Evolutionary conservation across 2,329 filamentous ascomycete species (phyloP).

Genomic region (Trichoderma polysporum): DNA sequence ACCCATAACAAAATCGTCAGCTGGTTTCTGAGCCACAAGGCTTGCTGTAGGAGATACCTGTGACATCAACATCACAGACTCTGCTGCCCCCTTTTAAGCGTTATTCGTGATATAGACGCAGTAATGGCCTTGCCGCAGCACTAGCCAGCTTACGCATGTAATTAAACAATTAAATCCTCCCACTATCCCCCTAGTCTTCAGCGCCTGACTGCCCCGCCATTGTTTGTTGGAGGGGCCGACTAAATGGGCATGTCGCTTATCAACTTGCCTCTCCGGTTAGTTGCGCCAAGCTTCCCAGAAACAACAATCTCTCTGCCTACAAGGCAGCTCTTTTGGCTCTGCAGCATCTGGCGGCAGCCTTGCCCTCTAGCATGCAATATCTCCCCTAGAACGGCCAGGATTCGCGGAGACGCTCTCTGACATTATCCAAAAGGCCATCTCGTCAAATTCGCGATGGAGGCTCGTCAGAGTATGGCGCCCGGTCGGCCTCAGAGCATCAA

Average conservation of each 20-base stretch:
- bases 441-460: conserved; percentile 30
- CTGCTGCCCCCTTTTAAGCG: conserved; percentile 6
- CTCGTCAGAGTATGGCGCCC: conserved; percentile 34
- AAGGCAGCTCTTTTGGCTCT: conserved; percentile 11
- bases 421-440: background rate
- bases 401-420: conserved; percentile 13
- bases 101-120: background rate
- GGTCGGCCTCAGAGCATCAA: conserved; percentile 65
- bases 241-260: background rate
- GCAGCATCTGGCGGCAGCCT: background rate
- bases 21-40: background rate
- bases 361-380: conserved; percentile 20
- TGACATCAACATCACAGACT: background rate
- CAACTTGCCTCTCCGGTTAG: background rate
- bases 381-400: conserved; percentile 9
- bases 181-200: background rate
- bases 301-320: conserved; percentile 17
- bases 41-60: background rate
- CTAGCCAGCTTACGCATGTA: background rate
- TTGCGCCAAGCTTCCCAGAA: conserved; percentile 2
- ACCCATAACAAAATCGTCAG: background rate
- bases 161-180: conserved; percentile 1
- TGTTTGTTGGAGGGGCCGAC: conserved; percentile 14
- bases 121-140: background rate
- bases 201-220: conserved; percentile 13